These are phyloP conservation scores for Agastache rugosa DNA, from an alignment of 257 asterid genomes.

Conservation along the genomic window DNA sequence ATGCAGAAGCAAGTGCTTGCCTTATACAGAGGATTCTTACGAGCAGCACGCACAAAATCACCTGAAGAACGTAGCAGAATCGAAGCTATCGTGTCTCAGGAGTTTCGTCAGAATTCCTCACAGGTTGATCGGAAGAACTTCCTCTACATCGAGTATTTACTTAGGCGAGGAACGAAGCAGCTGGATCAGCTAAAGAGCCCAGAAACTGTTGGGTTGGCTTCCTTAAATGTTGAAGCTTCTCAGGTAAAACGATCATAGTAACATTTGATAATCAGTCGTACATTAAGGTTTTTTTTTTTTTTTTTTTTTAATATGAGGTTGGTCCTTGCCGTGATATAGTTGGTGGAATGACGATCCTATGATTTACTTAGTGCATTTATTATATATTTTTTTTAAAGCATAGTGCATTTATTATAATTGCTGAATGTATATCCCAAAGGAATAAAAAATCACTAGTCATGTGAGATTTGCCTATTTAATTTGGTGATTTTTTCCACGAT, in stretches of 20 bases:
- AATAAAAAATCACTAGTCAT: too few species aligned
- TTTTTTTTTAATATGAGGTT: too few species aligned
- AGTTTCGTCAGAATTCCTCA: conserved; percentile 67
- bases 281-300: neutral
- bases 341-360: neutral
- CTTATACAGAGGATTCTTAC: conserved; percentile 75
- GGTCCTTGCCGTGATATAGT: too few species aligned
- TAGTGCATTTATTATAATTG: neutral
- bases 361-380: neutral
- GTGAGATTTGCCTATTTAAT: too few species aligned
- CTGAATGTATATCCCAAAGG: too few species aligned
- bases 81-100: conserved; percentile 70
- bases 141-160: conserved; percentile 76
- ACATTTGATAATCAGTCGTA: neutral
- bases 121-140: conserved; percentile 81
- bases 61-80: conserved; percentile 69
- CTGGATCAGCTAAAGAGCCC: conserved; percentile 85
- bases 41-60: conserved; percentile 81
- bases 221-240: conserved; percentile 52
- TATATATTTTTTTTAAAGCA: too few species aligned
- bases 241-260: conserved; percentile 36
- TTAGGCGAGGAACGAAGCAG: conserved; percentile 82
- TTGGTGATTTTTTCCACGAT: too few species aligned
- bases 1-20: conserved; percentile 93
- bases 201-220: conserved; percentile 64